Percentiles rank a stretch among this genome's conserved stretches.
Evolutionary conservation across 2,329 filamentous ascomycete genomes (phyloP).

Genomic region (Phialocephala subalpina): DNA sequence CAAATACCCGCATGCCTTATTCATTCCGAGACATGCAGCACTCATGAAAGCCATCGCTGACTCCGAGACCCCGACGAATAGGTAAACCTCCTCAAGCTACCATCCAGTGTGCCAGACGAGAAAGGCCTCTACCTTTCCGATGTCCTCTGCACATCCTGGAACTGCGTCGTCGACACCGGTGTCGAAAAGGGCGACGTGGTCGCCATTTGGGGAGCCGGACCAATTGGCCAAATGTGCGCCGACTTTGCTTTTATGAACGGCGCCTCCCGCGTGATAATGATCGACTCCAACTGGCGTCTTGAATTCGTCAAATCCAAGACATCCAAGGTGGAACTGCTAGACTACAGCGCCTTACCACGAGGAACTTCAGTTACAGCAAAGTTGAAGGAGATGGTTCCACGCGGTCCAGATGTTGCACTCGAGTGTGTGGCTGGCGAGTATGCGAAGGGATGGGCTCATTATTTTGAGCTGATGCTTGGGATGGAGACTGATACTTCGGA

Average conservation of each 20-base stretch:
- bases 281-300: conserved; percentile 77
- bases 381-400: conserved; percentile 76
- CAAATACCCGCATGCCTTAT: no score
- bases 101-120: conserved; percentile 83
- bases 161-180: conserved; percentile 83
- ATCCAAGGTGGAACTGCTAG: conserved; percentile 71
- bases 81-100: conserved; percentile 74
- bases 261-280: conserved; percentile 78
- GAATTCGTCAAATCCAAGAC: conserved; percentile 72
- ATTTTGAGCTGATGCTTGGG: conserved; percentile 65
- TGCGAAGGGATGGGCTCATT: conserved; percentile 67
- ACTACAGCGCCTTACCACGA: conserved; percentile 68
- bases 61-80: no score
- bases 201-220: conserved; percentile 83
- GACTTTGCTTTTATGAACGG: conserved; percentile 79
- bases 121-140: conserved; percentile 82
- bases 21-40: no score
- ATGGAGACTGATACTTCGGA: conserved; percentile 87
- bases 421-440: conserved; percentile 72
- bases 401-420: conserved; percentile 78
- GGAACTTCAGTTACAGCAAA: conserved; percentile 74
- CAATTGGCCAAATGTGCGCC: conserved; percentile 85
- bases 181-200: conserved; percentile 81
- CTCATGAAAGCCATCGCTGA: no score
- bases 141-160: conserved; percentile 80